phyloP scores from a whole-genome alignment of 2,329 filamentous ascomycete species.

The Alternaria tenuissima region DNA sequence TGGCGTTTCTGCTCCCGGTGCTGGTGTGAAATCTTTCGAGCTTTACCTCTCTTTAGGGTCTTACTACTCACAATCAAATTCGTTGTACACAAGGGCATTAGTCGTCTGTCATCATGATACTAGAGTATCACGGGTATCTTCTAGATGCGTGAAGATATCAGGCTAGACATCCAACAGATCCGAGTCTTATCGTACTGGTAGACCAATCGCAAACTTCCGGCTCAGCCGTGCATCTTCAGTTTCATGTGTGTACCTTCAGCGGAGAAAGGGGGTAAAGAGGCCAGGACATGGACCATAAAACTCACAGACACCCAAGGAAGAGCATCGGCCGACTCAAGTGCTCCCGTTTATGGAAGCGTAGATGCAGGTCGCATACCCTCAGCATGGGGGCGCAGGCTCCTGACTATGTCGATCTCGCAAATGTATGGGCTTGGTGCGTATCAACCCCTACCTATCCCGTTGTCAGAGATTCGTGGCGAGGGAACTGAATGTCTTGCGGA shows the following conservation, averaged over 20 bases:
- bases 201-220: neutral
- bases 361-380: neutral
- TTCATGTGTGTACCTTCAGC: slow-evolving; percentile 1
- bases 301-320: neutral
- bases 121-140: neutral
- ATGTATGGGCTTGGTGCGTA: neutral
- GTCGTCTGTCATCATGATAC: neutral
- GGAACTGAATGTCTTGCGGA: neutral
- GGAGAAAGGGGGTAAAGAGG: neutral
- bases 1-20: neutral
- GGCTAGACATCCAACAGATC: neutral
- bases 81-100: neutral
- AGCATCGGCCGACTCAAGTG: neutral
- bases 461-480: neutral
- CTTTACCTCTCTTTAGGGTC: neutral
- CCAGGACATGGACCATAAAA: neutral
- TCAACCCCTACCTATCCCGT: neutral
- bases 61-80: no score
- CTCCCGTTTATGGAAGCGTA: neutral
- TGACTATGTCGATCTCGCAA: neutral
- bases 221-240: neutral
- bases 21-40: neutral
- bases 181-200: neutral
- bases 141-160: neutral
- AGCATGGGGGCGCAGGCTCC: neutral